Base-by-base conservation (phyloP, 2,329 filamentous ascomycete genomes). In the Zasmidium cellare region DNA sequence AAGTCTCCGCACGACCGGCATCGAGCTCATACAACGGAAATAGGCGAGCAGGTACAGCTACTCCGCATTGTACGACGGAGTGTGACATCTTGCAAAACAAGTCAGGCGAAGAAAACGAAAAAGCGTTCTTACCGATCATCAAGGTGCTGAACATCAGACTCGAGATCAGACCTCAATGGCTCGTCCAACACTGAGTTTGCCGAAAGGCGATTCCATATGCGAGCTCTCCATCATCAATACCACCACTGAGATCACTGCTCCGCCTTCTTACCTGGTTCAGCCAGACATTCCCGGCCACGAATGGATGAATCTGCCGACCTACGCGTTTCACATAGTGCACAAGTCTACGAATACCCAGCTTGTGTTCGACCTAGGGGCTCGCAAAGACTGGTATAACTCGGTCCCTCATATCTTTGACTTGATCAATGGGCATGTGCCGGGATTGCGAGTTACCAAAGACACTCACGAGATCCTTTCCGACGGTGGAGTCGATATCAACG, bases 251-350 rank as follows among this genome's bases (percentile, higher is more conserved):
- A 51, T 25, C 18, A 53, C 31, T 2, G 53, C 59, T 1, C 60
- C 60, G 7, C 44, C 57, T 1, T 46, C 46, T 9, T 46, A 55
- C 41, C 64, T 74, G 53, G 65, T 75, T 46, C 65, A 72, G 38
- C 67, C 72, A 5, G 58, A 66, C 25, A 74, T 76, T 46, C 67
- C 69, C 57, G 72, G 70, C 25, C 66, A 69, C 38, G 65, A 66
- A 1, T 58, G 65, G 14, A 62, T 76, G 28, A 65, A 66, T 9
- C 68, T 67, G 51, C 76, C 76, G 3, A 69, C 74, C 2, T 75
- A 72, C 64, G 73, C 74, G 7, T 81, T 81, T 59, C 68, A 79
- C 1, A 75, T 81, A 46, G 70, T 77, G 51, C 77, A 81, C 46
- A 63, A 69, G 0, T 57, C 58, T 24, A 47, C 45, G n/a, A 23